phyloP scores from a whole-genome alignment of 306 rosid species.

The Ochetophila trinervis region DNA sequence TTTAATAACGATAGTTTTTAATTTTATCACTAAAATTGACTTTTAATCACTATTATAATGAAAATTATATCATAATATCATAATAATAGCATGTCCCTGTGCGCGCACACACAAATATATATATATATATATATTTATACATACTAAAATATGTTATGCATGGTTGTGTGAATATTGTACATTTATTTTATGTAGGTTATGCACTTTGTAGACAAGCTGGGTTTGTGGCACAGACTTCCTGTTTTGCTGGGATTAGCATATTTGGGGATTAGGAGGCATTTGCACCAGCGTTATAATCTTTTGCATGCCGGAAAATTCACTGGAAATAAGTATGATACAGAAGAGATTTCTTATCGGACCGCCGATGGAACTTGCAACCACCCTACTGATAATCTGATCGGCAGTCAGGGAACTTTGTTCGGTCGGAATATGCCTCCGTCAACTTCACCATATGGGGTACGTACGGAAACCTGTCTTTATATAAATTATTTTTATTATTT shows the following conservation, averaged over 20 bases:
- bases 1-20: too few species aligned
- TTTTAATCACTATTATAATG: too few species aligned
- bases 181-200: constrained; percentile 29
- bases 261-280: constrained; percentile 64
- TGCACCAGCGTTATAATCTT: constrained; percentile 65
- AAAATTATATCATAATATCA: too few species aligned
- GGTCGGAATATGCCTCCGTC: constrained; percentile 78
- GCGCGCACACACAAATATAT: too few species aligned
- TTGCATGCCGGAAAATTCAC: constrained; percentile 44
- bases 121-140: background rate
- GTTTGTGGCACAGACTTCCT: constrained; percentile 65
- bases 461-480: constrained; percentile 12
- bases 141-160: background rate
- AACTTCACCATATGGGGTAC: constrained; percentile 45
- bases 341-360: constrained; percentile 40
- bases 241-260: constrained; percentile 55
- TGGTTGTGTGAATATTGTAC: background rate
- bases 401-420: constrained; percentile 62
- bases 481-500: too few species aligned
- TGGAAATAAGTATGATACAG: constrained; percentile 42
- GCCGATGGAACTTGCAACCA: constrained; percentile 64
- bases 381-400: constrained; percentile 43
- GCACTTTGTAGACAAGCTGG: constrained; percentile 62
- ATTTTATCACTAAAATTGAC: too few species aligned
- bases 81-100: too few species aligned